Evolutionary conservation across 257 asterid genomes (phyloP), one percentile per base, ranked within the genome.

Genomic region (Ajuga chamaepitys): DNA sequence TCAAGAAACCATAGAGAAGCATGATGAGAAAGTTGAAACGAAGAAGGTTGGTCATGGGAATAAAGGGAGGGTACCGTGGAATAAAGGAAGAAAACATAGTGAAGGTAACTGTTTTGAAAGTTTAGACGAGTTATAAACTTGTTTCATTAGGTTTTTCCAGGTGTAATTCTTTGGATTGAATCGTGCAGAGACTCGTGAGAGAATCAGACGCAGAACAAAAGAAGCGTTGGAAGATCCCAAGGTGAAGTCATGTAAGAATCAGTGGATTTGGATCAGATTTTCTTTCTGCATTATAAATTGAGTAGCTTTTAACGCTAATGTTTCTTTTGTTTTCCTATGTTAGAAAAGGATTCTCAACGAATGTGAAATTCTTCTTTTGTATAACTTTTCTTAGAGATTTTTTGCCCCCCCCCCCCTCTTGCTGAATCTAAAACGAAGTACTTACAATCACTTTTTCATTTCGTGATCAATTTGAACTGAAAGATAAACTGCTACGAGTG

Each of bases 171-270:
- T 34, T 62, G 9, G 53, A 8, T 17, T 12, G 24, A 25, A 67
- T 64, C 20, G 1, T 77, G 77, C 83, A 93, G 97, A 84, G 82
- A 89, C 97, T 41, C 85, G 94, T 48, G 85, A 80, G 75, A 86
- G 68, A 73, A 93, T 93, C 82, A 83, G 83, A 12, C 80, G 71
- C 62, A 79, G 82, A 60, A 93, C 99, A 10, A 89, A 62, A 83
- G 95, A 93, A 86, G 99, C 99, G 75, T 70, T 93, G 88, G 76
- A 70, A 71, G 91, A 89, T 47, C 99, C 99, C 94, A 89, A 93
- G 99, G 99, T 93, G 96, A 89, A 93, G 96, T 89, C 95, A 79
- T 83, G 97, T 89, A 89, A 93, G 98, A 82, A 82, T 74, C 86
- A 68, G 68, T 71, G 68, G 35, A 71, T 68, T 70, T 74, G 47